Conservation (phyloP, 2,329 filamentous ascomycete genomes). For the Ilyonectria destructans region DNA sequence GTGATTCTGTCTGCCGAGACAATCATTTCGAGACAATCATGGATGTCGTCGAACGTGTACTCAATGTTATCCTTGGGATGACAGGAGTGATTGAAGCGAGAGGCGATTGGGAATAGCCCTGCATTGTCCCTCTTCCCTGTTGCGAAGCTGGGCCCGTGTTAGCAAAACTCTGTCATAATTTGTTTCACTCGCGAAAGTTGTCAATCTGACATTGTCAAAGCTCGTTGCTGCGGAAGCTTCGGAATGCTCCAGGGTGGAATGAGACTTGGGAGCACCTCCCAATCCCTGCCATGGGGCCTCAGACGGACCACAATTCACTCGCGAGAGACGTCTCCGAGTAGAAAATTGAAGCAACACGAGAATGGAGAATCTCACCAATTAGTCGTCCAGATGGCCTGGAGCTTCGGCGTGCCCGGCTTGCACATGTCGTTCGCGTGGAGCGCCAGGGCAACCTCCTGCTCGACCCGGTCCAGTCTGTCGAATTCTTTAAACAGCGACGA, state of each 20-base stretch:
- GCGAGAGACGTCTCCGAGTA: not conserved
- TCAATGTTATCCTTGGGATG: conserved; percentile 58
- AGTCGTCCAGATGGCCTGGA: conserved; percentile 61
- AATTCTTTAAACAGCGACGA: conserved; percentile 55
- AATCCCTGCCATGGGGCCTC: not conserved
- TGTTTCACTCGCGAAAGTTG: no score
- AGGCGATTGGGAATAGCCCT: conserved; percentile 66
- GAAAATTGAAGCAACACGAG: conserved; percentile 4
- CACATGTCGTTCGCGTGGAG: conserved; percentile 57
- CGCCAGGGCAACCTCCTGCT: conserved; percentile 54
- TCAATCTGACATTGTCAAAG: not conserved
- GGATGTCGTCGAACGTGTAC: conserved; percentile 59
- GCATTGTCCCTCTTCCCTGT: conserved; percentile 48
- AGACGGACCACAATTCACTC: no score
- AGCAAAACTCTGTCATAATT: not conserved
- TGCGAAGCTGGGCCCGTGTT: conserved; percentile 47
- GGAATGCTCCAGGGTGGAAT: not conserved
- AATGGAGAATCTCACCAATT: conserved; percentile 60
- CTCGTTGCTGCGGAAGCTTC: not conserved
- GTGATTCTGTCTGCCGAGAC: conserved; percentile 55
- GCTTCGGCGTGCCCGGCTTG: conserved; percentile 47
- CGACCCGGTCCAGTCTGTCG: conserved; percentile 50
- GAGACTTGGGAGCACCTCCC: not conserved
- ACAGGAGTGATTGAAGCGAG: conserved; percentile 75
- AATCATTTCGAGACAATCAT: conserved; percentile 59